These are phyloP conservation scores for Rostrohypoxylon terebratum DNA, from an alignment of 495 filamentous ascomycete genomes.

Conservation along the genomic window DNA sequence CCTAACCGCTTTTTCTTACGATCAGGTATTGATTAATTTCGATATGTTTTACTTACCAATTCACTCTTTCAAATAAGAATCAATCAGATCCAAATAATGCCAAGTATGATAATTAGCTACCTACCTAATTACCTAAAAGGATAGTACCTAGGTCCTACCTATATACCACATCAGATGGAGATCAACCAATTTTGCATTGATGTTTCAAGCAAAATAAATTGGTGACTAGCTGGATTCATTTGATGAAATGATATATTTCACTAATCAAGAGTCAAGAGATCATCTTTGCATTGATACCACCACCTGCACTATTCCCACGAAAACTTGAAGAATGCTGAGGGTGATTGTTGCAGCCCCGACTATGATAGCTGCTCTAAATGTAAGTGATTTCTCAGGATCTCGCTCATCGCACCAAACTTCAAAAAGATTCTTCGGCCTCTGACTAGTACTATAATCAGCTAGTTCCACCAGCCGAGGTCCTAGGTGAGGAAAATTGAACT, in stretches of 20 bases:
- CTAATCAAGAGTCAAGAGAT: neutral
- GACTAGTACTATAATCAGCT: conserved; percentile 9
- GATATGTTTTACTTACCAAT: neutral
- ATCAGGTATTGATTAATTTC: no score
- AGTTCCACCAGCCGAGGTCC: conserved; percentile 9
- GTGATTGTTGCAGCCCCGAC: conserved; percentile 6
- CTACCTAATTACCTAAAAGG: no score
- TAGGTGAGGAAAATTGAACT: conserved; percentile 11
- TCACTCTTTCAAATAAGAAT: neutral
- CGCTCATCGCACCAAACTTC: conserved; percentile 17
- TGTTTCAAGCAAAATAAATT: no score
- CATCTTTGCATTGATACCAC: neutral
- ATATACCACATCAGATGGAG: no score
- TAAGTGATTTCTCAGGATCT: conserved; percentile 15
- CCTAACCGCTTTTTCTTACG: neutral
- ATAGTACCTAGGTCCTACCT: no score
- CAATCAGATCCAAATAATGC: no score
- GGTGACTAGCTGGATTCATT: no score
- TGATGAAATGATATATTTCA: neutral
- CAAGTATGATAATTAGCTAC: no score
- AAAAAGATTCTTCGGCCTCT: conserved; percentile 4
- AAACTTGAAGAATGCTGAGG: conserved; percentile 11
- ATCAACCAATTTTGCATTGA: no score
- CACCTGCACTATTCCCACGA: conserved; percentile 5
- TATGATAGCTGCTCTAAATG: conserved; percentile 14